These are phyloP conservation scores for Phytophthora syringae DNA, from an alignment of 352 stramenopile species.

Conservation along the genomic window DNA sequence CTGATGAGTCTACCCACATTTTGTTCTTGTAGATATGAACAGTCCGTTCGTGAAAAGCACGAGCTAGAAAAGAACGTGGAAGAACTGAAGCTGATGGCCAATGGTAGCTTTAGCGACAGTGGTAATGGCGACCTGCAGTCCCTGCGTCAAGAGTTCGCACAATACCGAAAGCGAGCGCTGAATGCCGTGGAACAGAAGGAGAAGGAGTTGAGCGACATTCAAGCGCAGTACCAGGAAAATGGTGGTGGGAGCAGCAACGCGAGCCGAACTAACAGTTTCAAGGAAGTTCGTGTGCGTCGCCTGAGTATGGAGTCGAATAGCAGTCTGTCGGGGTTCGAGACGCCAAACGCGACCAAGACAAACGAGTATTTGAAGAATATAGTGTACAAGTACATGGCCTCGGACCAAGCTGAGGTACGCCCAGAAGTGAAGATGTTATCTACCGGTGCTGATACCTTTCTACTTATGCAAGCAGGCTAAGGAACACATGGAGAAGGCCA, in stretches of 20 bases:
- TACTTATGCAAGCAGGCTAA: constrained; percentile 50
- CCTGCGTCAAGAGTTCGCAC: constrained; percentile 79
- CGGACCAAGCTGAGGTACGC: constrained; percentile 77
- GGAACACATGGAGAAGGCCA: constrained; percentile 91
- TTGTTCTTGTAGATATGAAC: constrained; percentile 63
- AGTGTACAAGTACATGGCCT: constrained; percentile 92
- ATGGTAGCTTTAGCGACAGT: constrained; percentile 36
- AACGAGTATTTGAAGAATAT: constrained; percentile 93
- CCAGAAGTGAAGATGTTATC: not conserved
- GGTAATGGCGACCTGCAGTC: constrained; percentile 62
- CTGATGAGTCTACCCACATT: not conserved
- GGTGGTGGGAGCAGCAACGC: constrained; percentile 33
- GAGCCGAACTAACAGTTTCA: constrained; percentile 55
- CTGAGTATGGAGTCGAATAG: constrained; percentile 86
- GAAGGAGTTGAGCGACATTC: constrained; percentile 74
- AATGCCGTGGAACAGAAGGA: constrained; percentile 87
- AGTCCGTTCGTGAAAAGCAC: constrained; percentile 76
- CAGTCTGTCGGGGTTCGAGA: constrained; percentile 82
- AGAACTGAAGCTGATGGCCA: constrained; percentile 57
- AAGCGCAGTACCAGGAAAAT: constrained; percentile 65
- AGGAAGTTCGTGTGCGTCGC: constrained; percentile 51
- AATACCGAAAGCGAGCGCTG: constrained; percentile 79
- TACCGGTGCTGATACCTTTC: constrained; percentile 3
- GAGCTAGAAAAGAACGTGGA: constrained; percentile 80
- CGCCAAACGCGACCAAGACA: constrained; percentile 79